A percentile compares a stretch with the other conserved stretches of the same genome.
phyloP scores from a whole-genome alignment of 1,284 basidiomycete genomes.

The Fomitopsis pinicola region DNA sequence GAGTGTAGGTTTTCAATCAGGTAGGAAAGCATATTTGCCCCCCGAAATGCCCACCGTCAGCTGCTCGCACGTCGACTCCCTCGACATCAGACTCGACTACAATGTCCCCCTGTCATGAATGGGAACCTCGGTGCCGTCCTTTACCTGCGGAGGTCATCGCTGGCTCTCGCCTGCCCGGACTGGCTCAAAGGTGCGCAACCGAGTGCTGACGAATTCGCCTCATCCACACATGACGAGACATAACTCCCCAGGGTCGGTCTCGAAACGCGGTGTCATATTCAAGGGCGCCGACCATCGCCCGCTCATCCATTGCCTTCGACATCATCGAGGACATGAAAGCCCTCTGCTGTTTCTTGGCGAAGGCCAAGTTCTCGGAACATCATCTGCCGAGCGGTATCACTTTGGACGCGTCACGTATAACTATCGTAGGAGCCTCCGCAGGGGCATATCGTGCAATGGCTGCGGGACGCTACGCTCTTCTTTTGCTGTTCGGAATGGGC shows the following conservation, averaged over 20 bases:
- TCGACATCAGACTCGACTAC: neutral
- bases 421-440: neutral
- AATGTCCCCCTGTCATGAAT: neutral
- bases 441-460: neutral
- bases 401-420: neutral
- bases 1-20: neutral
- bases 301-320: neutral
- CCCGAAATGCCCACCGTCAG: neutral
- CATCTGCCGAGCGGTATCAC: neutral
- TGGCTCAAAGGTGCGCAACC: neutral
- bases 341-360: neutral
- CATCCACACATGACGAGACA: neutral
- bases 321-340: slow-evolving; percentile 2
- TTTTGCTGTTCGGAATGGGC: neutral
- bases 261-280: neutral
- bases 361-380: neutral
- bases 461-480: neutral
- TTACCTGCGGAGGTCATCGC: neutral
- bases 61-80: neutral
- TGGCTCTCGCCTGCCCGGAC: neutral
- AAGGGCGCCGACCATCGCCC: neutral
- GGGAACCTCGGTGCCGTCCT: neutral
- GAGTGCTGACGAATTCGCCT: too few species aligned
- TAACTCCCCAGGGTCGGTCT: neutral
- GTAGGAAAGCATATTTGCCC: too few species aligned